Base-by-base conservation (phyloP, 163 green algal species). In the Chloroidium sp. region DNA sequence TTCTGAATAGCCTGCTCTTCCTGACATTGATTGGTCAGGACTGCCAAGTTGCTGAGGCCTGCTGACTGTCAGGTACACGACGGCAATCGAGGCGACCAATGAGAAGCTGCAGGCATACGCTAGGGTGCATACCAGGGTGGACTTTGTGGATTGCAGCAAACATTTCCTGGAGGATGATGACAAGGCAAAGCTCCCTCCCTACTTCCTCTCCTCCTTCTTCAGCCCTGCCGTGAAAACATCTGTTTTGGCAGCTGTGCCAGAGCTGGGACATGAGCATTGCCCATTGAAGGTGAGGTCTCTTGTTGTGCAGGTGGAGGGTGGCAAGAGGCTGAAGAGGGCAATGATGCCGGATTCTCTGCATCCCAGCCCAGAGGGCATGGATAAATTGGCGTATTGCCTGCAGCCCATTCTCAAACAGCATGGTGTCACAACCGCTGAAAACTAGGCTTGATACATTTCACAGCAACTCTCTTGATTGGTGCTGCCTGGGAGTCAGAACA, bases 271-370 rank as follows among this genome's bases (percentile, higher is more conserved):
- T 72, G 10, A 72, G 6, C 67, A 72, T 72, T 72, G 67, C 67
- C 67, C 6, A 6, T 10, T 72, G 67, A 6, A 10, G 67, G 10
- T 10, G 6, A 10, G 10, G 6, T 72, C 6, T 72, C 6, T 10
- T 72, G 61, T 77, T 10, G 10, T 77, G 74, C n/a, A 77, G 74
- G 13, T 60, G 8, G 8, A 14, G 74, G 74, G 74, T 10, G 74
- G 13, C 74, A 77, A 57, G 8, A 57, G 8, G 74, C n/a, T 77
- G 74, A 77, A 60, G 8, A 77, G n/a, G 61, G 74, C 58, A 4
- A 59, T 85, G 14, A 84, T 88, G 79, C 84, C 84, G 4, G 84
- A 88, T 77, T 80, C 68, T 0, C 67, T 88, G 76, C 85, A 86
- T 69, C 82, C 82, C 62, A 82, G 58, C 59, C 64, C 80, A 0